phyloP scores from a whole-genome alignment of 2,329 filamentous ascomycete genomes.

The Ophiobolus disseminans region DNA sequence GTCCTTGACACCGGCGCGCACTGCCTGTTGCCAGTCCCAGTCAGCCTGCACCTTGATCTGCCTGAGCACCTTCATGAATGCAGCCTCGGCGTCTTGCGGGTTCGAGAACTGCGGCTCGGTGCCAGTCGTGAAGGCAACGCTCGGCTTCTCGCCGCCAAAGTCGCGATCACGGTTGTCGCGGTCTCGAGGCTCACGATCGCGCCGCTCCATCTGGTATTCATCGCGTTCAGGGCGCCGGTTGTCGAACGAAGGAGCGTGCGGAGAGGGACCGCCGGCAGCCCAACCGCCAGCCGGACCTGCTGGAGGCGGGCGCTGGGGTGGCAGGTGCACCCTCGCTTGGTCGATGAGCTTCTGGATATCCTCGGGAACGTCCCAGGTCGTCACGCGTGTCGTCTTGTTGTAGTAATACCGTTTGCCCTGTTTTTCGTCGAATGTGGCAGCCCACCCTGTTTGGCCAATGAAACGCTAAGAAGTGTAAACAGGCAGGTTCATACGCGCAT shows the following conservation, averaged over 20 bases:
- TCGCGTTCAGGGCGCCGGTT: conserved; percentile 39
- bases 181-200: conserved; percentile 22
- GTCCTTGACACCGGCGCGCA: conserved; percentile 86
- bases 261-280: conserved; percentile 64
- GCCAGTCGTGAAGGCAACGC: conserved; percentile 51
- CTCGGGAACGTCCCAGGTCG: conserved; percentile 93
- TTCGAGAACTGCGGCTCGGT: conserved; percentile 61
- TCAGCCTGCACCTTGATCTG: conserved; percentile 86
- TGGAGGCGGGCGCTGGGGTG: conserved; percentile 52
- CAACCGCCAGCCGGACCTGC: conserved; percentile 59
- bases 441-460: conserved; percentile 85
- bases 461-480: conserved; percentile 67
- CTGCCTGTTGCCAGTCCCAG: conserved; percentile 90
- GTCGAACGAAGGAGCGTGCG: conserved; percentile 50
- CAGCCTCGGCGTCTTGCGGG: conserved; percentile 87
- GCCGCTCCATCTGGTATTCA: conserved; percentile 14
- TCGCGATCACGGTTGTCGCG: conserved; percentile 51
- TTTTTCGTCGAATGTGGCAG: conserved; percentile 81
- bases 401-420: conserved; percentile 93
- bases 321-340: conserved; percentile 64
- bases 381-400: conserved; percentile 89
- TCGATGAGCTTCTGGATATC: conserved; percentile 75
- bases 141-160: conserved; percentile 48
- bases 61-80: conserved; percentile 88
- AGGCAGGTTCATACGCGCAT: neutral